Conservation (phyloP, 2,329 filamentous ascomycete genomes). For the Aureobasidium mangrovei region DNA sequence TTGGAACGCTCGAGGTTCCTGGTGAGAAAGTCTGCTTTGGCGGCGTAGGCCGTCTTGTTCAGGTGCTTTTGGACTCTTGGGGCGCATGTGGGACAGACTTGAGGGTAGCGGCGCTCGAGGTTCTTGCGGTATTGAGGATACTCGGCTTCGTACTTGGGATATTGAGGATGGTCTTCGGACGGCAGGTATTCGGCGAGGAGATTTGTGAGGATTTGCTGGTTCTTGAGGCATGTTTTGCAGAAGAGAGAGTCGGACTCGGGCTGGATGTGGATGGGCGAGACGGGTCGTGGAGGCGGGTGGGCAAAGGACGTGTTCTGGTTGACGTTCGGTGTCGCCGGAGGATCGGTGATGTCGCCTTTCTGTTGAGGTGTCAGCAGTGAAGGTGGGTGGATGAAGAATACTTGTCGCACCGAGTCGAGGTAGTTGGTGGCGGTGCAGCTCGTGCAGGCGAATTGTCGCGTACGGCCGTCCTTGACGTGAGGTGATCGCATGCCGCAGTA, state of each 20-base stretch:
- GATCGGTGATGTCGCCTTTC: slow-evolving; percentile 85
- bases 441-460: slow-evolving; percentile 62
- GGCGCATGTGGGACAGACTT: slow-evolving; percentile 75
- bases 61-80: slow-evolving; percentile 63
- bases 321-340: slow-evolving; percentile 51
- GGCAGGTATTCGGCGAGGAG: slow-evolving; percentile 74
- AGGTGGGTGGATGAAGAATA: slow-evolving; percentile 3
- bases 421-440: slow-evolving; percentile 82
- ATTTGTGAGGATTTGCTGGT: slow-evolving; percentile 73
- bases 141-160: slow-evolving; percentile 56
- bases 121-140: slow-evolving; percentile 62
- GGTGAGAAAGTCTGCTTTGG: slow-evolving; percentile 56
- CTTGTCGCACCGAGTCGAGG: slow-evolving; percentile 63
- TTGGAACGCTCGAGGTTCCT: slow-evolving; percentile 25
- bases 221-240: slow-evolving; percentile 76
- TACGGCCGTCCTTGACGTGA: slow-evolving; percentile 47
- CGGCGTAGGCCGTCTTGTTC: slow-evolving; percentile 64
- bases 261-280: slow-evolving; percentile 26
- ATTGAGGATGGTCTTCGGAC: slow-evolving; percentile 55
- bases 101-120: slow-evolving; percentile 77
- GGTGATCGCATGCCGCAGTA: slow-evolving; percentile 68
- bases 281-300: slow-evolving; percentile 19
- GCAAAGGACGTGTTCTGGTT: slow-evolving; percentile 38
- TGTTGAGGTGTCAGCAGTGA: slow-evolving; percentile 28
- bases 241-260: slow-evolving; percentile 47